These are phyloP conservation scores for Eucalyptus polyanthemos DNA, from an alignment of 345 rosid species.

Conservation along the genomic window DNA sequence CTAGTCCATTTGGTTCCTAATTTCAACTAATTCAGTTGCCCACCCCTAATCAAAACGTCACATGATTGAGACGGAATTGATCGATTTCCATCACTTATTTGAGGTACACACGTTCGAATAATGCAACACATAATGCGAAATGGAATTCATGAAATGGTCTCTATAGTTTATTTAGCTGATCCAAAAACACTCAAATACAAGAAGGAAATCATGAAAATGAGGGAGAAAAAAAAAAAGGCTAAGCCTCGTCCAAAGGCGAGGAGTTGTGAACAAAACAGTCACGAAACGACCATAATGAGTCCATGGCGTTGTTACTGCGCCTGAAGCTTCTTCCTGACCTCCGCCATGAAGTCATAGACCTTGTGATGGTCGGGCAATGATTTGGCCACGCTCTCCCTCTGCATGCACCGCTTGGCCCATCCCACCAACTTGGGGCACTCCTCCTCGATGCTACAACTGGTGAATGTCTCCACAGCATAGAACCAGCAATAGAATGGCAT, in stretches of 20 bases:
- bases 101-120: not conserved
- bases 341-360: not conserved
- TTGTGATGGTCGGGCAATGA: not conserved
- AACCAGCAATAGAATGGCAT: not conserved
- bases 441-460: not conserved
- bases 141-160: not conserved
- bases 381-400: not conserved
- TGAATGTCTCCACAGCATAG: not conserved
- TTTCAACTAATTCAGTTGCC: no score
- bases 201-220: not conserved
- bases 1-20: no score
- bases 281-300: not conserved
- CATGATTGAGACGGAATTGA: no score
- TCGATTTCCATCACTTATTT: not conserved
- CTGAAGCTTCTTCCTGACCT: not conserved
- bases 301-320: not conserved
- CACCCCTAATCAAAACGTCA: no score
- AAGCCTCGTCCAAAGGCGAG: not conserved
- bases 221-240: not conserved
- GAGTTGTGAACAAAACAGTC: not conserved
- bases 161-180: not conserved
- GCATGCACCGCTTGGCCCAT: not conserved
- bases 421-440: not conserved
- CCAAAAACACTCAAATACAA: not conserved
- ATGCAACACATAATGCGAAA: accelerated